Base-by-base conservation (phyloP, 176 grass and related monocot genomes). In the Panicum miliaceum region DNA sequence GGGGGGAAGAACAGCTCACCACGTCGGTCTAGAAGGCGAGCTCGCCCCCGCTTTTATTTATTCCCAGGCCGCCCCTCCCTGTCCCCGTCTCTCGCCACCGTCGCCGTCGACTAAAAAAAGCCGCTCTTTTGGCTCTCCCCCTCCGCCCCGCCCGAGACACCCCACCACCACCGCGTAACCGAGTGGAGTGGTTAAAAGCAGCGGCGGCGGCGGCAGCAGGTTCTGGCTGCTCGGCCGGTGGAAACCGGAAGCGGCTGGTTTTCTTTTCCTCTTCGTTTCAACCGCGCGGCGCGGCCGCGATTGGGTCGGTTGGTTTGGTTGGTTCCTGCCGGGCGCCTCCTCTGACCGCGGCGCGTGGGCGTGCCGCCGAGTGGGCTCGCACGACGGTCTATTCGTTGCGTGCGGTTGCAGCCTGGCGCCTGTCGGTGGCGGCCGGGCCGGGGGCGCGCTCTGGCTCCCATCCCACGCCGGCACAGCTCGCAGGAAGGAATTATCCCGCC, bases 1-100 rank as follows among this genome's bases (percentile, higher is more conserved):
- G 62, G 20, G 51, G n/a, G 35, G 54, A 82, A 82, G 88, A 90
- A 86, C 79, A 90, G 88, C 79, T 82, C 88, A 90, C 84, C 88
- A 90, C 88, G 88, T 90, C 72, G 88, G 77, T 47, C 78, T n/a
- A 48, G 79, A 35, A 73, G 22, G 27, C 35, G 72, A 82, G 83
- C 36, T 63, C 66, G 45, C 62, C 80, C 77, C 77, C 19, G 14
- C 78, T 77, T 86, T 86, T 90, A 27, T 86, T 86, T 90, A 84
- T 89, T 80, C 57, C 27, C 64, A 56, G 27, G 12, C 76, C 27
- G 22, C 0, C 46, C 25, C 54, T 0, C 36, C 14, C 42, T 25
- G 27, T 58, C 18, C 15, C 36, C 12, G 68, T 4, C 65, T 68
- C 51, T 36, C 42, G 48, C 78, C 64, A 27, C 79, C 80, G 73